Evolutionary conservation across 805 yeast species (phyloP).

Genomic region (Ascoidea rubescens): DNA sequence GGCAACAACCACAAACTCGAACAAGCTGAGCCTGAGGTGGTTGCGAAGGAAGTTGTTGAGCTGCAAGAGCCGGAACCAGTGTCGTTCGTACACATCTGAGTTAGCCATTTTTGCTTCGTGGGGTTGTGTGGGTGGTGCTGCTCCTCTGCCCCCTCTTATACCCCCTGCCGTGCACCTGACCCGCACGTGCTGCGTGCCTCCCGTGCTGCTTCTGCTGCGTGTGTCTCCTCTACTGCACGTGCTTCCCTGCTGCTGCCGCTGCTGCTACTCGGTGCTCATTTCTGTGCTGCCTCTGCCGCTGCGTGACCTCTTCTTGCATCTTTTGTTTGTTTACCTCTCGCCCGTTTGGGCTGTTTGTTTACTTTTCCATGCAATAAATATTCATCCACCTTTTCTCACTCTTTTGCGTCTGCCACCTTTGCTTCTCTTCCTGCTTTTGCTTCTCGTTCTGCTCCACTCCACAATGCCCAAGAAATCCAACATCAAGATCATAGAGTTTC

Average conservation of each 20-base stretch:
- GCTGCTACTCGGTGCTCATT: not conserved
- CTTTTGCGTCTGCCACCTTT: not conserved
- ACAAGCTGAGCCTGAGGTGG: not conserved
- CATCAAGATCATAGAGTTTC: slow-evolving; percentile 14
- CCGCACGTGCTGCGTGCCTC: not conserved
- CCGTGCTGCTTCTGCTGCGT: not conserved
- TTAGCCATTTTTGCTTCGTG: not conserved
- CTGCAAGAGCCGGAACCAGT: not conserved
- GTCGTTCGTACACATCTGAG: too few relatives aligned
- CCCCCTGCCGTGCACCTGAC: not conserved
- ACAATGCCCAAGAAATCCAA: slow-evolving; percentile 16
- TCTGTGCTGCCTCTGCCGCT: too few relatives aligned
- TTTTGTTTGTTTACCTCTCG: too few relatives aligned
- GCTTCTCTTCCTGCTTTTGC: not conserved
- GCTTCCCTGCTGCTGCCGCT: not conserved
- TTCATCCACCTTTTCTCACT: not conserved
- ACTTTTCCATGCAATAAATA: too few relatives aligned
- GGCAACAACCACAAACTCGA: not conserved
- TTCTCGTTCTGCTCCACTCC: not conserved
- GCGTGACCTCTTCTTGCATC: too few relatives aligned
- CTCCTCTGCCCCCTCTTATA: not conserved
- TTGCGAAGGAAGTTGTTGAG: not conserved
- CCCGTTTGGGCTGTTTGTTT: too few relatives aligned
- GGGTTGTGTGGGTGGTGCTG: not conserved
- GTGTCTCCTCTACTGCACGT: not conserved